Conservation (phyloP, 2,329 filamentous ascomycete genomes). For the Cladosporium sp. region DNA sequence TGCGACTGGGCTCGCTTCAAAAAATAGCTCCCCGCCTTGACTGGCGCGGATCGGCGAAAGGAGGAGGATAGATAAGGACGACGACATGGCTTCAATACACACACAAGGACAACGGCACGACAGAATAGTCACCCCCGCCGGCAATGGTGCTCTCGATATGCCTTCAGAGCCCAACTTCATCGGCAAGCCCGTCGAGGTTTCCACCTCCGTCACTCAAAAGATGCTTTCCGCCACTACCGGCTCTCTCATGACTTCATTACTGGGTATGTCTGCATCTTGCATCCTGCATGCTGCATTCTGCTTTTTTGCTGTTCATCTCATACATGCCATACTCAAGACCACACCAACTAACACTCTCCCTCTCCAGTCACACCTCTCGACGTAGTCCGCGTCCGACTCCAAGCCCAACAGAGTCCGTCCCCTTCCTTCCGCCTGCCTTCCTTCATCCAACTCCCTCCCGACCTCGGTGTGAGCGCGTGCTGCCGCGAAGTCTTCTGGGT, state of each 20-base stretch:
- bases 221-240: conserved; percentile 93
- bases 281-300: not conserved
- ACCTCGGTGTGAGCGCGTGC: conserved; percentile 88
- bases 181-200: conserved; percentile 41
- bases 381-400: conserved; percentile 89
- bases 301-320: not conserved
- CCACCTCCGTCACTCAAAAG: conserved; percentile 80
- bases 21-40: conserved; percentile 15
- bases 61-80: conserved; percentile 11
- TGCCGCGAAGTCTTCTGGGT: conserved; percentile 97
- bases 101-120: conserved; percentile 37
- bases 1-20: not conserved
- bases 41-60: conserved; percentile 15
- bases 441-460: conserved; percentile 68
- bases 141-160: conserved; percentile 16
- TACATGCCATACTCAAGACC: too few relatives aligned
- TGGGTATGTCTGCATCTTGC: conserved; percentile 60
- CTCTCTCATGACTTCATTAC: conserved; percentile 80
- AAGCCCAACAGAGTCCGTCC: conserved; percentile 66
- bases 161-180: conserved; percentile 17
- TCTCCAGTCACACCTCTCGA: conserved; percentile 85
- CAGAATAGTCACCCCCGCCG: conserved; percentile 26
- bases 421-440: conserved; percentile 47
- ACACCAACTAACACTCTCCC: conserved; percentile 3
- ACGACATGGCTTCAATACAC: conserved; percentile 21